Percentiles rank a stretch among this genome's conserved stretches.
Evolutionary conservation across 176 grass and related monocot genomes (phyloP).

Genomic region (Bonia amplexicaulis): DNA sequence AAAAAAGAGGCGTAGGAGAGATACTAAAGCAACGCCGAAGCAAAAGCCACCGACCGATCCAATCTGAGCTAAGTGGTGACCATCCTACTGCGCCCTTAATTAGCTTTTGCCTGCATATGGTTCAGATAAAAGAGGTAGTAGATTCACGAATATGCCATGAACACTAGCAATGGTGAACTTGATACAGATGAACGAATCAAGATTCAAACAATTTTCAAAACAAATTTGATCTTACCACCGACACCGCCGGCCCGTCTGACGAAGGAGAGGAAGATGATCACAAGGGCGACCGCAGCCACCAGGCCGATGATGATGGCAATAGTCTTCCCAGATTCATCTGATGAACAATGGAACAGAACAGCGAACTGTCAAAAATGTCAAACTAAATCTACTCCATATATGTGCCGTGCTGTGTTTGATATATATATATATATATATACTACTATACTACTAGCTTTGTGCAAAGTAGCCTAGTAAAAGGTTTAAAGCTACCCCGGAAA

Average conservation of each 20-base stretch:
- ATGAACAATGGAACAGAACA: background rate
- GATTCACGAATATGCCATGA: constrained; percentile 2
- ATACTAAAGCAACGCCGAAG: constrained; percentile 38
- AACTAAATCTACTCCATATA: background rate
- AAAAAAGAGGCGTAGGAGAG: constrained; percentile 31
- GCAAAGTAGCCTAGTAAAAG: constrained; percentile 34
- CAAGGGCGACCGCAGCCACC: constrained; percentile 47
- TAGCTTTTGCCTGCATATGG: constrained; percentile 69
- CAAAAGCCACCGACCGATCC: constrained; percentile 51
- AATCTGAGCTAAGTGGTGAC: constrained; percentile 22
- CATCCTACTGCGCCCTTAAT: constrained; percentile 19
- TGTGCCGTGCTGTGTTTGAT: background rate
- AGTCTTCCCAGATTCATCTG: constrained; percentile 64
- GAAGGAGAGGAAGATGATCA: constrained; percentile 68
- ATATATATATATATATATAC: background rate
- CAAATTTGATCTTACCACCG: constrained; percentile 12
- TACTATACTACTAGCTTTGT: background rate
- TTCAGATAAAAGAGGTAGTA: constrained; percentile 11
- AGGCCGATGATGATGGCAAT: constrained; percentile 77
- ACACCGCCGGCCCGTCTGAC: constrained; percentile 35
- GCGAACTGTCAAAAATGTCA: background rate
- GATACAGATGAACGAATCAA: background rate
- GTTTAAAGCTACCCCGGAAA: constrained; percentile 35
- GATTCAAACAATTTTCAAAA: background rate
- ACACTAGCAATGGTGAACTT: background rate